phyloP scores from a whole-genome alignment of 208 protist genomes.

The Leptomonas seymouri region DNA sequence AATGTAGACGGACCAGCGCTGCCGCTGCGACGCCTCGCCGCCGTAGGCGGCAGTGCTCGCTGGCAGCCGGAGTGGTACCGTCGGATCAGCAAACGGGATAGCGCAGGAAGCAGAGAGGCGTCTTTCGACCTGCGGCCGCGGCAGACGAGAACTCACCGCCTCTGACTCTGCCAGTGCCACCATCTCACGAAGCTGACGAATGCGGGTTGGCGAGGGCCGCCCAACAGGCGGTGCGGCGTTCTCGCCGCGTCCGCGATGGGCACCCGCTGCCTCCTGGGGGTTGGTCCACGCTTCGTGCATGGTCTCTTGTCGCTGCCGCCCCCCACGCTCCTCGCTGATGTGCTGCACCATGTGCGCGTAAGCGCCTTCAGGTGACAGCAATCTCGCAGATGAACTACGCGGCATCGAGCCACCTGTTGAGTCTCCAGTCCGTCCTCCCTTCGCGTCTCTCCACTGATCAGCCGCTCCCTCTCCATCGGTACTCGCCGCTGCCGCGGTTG shows the following conservation, averaged over 20 bases:
- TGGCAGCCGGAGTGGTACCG: slow-evolving; percentile 12
- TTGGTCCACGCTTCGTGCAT: not conserved
- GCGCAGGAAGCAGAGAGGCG: not conserved
- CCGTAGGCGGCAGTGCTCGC: not conserved
- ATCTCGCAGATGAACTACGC: not conserved
- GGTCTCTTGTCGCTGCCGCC: not conserved
- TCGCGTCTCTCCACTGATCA: not conserved
- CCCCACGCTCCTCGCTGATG: slow-evolving; percentile 11
- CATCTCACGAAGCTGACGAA: slow-evolving; percentile 25
- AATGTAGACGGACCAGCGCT: slow-evolving; percentile 33
- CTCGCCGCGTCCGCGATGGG: too few relatives aligned
- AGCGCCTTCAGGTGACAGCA: slow-evolving; percentile 16
- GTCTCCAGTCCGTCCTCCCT: too few relatives aligned
- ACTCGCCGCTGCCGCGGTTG: slow-evolving; percentile 16
- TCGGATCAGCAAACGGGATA: slow-evolving; percentile 12
- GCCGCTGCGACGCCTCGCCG: not conserved
- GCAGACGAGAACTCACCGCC: slow-evolving; percentile 5
- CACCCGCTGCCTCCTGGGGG: not conserved
- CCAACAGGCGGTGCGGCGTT: not conserved
- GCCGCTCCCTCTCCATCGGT: not conserved
- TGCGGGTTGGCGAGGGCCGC: slow-evolving; percentile 4
- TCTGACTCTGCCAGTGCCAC: slow-evolving; percentile 13
- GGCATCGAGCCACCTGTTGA: too few relatives aligned
- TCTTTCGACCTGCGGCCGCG: not conserved
- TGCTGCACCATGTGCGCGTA: slow-evolving; percentile 29